These are phyloP conservation scores for Colletotrichum karsti DNA, from an alignment of 2,329 filamentous ascomycete species.

Conservation along the genomic window DNA sequence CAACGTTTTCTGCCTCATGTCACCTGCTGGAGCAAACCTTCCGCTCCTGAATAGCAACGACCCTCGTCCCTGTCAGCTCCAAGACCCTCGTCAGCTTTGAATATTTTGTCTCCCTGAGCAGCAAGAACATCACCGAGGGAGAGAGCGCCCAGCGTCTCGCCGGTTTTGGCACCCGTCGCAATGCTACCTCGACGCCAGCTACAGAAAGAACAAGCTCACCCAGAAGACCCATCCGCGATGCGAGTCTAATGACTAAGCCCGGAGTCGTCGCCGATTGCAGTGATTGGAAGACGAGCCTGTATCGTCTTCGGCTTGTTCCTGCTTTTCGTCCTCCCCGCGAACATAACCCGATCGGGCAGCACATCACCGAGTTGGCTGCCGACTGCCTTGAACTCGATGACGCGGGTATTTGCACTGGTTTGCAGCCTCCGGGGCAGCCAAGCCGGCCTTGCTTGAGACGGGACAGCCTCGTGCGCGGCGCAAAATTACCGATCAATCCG, in stretches of 20 bases:
- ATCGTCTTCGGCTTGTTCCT: not conserved
- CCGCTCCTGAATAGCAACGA: not conserved
- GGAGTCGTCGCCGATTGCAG: not conserved
- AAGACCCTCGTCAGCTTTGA: not conserved
- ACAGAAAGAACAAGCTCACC: slow-evolving; percentile 12
- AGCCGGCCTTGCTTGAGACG: not conserved
- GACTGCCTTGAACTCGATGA: not conserved
- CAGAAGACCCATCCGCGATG: not conserved
- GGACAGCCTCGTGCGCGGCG: not conserved
- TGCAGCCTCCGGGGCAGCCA: slow-evolving; percentile 3
- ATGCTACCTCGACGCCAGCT: not conserved
- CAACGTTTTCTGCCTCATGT: slow-evolving; percentile 1
- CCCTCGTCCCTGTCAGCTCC: slow-evolving; percentile 12
- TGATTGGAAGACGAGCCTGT: not conserved
- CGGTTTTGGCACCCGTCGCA: not conserved
- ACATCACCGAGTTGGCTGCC: not conserved
- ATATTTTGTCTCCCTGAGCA: not conserved
- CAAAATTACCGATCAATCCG: not conserved
- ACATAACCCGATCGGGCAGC: slow-evolving; percentile 7
- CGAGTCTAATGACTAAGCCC: not conserved
- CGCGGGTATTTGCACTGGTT: slow-evolving; percentile 14
- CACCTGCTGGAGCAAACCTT: slow-evolving; percentile 17
- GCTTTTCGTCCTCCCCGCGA: not conserved
- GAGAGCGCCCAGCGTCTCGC: not conserved
- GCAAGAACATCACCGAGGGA: not conserved